Evolutionary conservation across 2,329 filamentous ascomycete genomes (phyloP), one percentile per base, ranked within the genome.

Genomic region (Waltergamsia citrina): DNA sequence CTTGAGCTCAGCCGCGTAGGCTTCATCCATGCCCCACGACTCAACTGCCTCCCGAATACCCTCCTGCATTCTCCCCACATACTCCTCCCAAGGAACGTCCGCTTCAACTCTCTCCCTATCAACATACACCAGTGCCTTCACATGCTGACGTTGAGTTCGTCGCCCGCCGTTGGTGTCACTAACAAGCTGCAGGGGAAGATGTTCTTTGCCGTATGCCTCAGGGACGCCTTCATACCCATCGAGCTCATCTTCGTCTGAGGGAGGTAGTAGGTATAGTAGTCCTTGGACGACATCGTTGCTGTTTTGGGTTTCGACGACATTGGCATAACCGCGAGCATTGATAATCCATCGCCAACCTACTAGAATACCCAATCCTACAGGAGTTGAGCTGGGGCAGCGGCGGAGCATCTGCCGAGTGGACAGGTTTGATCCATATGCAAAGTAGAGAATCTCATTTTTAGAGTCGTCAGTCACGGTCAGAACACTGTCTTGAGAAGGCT

Each of bases 361-460:
- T 4, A 85, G 63, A 15, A 68, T 55, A 4, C 66, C 80, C 33
- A 81, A 57, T 28, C 74, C 75, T 6, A 74, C 50, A 34, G 73
- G 71, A 10, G 50, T 56, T 3, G 74, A 72, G 11, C 49, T 52
- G 35, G 74, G 78, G 48, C 81, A 85, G 34, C 79, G 75, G 29
- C 51, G 43, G 4, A 45, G 45, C 81, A 85, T 85, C 54, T 84
- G 79, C 19, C 64, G 54, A 1, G 67, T 66, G 51, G 76, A 81
- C 38, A 85, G 67, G 52, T 85, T 85, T 50, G 71, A 78, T 41
- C 80, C 81, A 54, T 81, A 85, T 46, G 72, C 81, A 49, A 85
- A 83, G 62, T 83, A 83, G 42, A 75, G 53, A 33, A 59, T 45
- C 40, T 60, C 57, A 32, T 49, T 49, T 10, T 49, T 44, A 35